Conservation (phyloP, 306 rosid species). For the Gynostemma pentaphyllum region DNA sequence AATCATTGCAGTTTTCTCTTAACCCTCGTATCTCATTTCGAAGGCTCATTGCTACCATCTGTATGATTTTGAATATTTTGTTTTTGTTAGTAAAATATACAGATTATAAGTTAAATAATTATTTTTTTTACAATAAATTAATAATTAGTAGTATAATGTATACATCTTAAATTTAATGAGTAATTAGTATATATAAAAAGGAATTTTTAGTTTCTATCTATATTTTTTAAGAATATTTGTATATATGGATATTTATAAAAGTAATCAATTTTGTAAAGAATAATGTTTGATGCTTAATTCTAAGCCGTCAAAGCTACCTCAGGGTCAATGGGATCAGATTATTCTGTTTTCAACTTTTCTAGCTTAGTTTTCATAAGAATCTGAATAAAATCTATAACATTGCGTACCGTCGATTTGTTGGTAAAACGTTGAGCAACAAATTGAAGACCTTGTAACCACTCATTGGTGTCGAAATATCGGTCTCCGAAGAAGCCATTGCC, state of each 20-base stretch:
- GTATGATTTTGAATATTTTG: neutral
- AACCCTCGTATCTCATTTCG: constrained; percentile 34
- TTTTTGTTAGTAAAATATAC: neutral
- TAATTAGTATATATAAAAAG: too few relatives aligned
- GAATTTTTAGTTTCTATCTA: too few relatives aligned
- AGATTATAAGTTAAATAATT: too few relatives aligned
- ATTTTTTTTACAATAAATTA: too few relatives aligned
- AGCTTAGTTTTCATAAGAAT: neutral
- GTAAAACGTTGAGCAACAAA: constrained; percentile 24
- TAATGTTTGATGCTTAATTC: too few relatives aligned
- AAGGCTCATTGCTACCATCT: constrained; percentile 39
- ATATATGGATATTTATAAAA: too few relatives aligned
- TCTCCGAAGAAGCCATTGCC: constrained; percentile 44
- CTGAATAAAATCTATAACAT: neutral
- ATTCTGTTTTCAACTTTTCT: neutral
- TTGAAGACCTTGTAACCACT: constrained; percentile 40
- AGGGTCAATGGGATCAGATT: too few relatives aligned
- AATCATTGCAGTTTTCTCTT: constrained; percentile 21
- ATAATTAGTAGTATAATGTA: too few relatives aligned
- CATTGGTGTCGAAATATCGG: constrained; percentile 33
- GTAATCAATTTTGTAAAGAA: too few relatives aligned
- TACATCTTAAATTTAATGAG: too few relatives aligned
- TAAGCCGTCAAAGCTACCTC: too few relatives aligned
- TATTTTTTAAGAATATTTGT: too few relatives aligned
- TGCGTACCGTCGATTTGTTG: constrained; percentile 19